Evolutionary conservation across 2,329 filamentous ascomycete species (phyloP).

Genomic region (Myrmaecium sp.): DNA sequence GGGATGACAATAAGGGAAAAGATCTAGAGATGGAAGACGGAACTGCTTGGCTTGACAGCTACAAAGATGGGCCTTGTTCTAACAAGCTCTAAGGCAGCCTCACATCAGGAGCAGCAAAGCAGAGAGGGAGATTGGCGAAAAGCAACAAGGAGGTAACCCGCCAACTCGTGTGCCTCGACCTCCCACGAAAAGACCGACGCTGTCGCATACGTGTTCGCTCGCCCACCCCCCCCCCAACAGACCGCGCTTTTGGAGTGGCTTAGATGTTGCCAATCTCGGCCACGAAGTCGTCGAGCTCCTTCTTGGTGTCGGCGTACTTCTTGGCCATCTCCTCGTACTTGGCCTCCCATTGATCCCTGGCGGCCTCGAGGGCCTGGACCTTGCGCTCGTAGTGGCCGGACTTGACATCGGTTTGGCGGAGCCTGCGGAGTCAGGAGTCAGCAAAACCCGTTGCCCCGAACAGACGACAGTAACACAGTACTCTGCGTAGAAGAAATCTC

Average conservation of each 20-base stretch:
- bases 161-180: too few relatives aligned
- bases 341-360: constrained; percentile 85
- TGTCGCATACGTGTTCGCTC: background rate
- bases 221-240: background rate
- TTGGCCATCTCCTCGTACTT: constrained; percentile 97
- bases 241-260: constrained; percentile 23
- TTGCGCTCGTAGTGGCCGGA: constrained; percentile 98
- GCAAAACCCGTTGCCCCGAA: too few relatives aligned
- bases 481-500: background rate
- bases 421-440: constrained; percentile 41
- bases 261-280: constrained; percentile 86
- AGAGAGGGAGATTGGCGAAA: too few relatives aligned
- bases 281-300: constrained; percentile 84
- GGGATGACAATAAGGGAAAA: too few relatives aligned
- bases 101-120: too few relatives aligned
- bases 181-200: too few relatives aligned
- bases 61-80: too few relatives aligned
- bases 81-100: too few relatives aligned
- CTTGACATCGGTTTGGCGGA: constrained; percentile 98
- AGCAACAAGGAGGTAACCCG: too few relatives aligned
- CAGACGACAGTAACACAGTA: background rate
- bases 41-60: too few relatives aligned
- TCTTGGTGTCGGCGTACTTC: constrained; percentile 70
- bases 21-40: too few relatives aligned
- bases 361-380: constrained; percentile 85